Evolutionary conservation across 2,329 filamentous ascomycete species (phyloP), one percentile per base, ranked within the genome.

Genomic region (Dothistroma pini): DNA sequence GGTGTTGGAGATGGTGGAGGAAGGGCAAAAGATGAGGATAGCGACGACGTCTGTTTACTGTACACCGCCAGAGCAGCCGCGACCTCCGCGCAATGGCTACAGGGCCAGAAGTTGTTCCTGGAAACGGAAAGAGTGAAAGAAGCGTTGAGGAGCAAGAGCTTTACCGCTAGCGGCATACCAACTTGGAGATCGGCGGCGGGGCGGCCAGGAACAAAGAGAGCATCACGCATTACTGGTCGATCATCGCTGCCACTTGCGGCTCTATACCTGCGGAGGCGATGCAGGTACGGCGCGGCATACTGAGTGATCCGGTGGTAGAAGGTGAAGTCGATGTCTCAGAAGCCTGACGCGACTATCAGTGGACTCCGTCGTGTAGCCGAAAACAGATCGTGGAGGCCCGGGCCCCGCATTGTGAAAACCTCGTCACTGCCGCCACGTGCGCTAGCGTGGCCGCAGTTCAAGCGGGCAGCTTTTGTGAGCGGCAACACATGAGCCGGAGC

Each of bases 1-100:
- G 25, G 25, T 49, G 56, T 29, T 47, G 35, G n/a, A 31, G 55
- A 50, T 48, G 54, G 2, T 38, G 50, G 50, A 57, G 47, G 41
- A 31, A 31, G 32, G 21, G 32, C 25, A 56, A 35, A 31, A 48
- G 54, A 29, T 21, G 54, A 49, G 22, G 41, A 35, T 32, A 1
- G n/a, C 14, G 16, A 44, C 19, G 11, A 25, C 8, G 21, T 29
- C 21, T 29, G 49, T 51, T 25, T 34, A 34, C 54, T 56, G 54
- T 44, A 34, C 52, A 34, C 52, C 16, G 38, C 14, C 41, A 44
- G 38, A 12, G n/a, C 14, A 44, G 41, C 41, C 41, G 41, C 41
- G 16, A n/a, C 41, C 41, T 44, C 41, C 41, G 41, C 41, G 41
- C 41, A 44, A 44, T 9, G 41, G n/a, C 16, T 5, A n/a, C n/a